Conservation (phyloP, 768 basidiomycete species). For the Cystofilobasidium macerans region DNA sequence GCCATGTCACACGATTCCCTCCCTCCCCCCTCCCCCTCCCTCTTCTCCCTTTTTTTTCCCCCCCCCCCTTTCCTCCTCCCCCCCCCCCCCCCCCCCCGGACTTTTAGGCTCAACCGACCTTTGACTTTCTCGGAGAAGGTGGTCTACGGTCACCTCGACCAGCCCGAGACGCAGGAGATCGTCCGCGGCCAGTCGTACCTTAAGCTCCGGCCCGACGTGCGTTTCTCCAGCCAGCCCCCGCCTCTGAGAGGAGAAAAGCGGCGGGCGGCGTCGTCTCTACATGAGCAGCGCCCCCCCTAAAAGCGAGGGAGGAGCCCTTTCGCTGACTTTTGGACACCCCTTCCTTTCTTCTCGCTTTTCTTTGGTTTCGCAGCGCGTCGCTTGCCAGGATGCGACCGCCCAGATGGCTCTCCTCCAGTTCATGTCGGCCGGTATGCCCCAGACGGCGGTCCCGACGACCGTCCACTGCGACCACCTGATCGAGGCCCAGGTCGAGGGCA, state of each 20-base stretch:
- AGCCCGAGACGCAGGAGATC: constrained; percentile 82
- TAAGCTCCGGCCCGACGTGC: constrained; percentile 91
- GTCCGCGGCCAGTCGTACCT: constrained; percentile 86
- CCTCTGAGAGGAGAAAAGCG: constrained; percentile 2
- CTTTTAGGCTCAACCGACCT: constrained; percentile 70
- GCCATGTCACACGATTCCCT: too few species aligned
- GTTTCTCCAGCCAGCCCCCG: constrained; percentile 40
- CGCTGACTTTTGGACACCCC: constrained; percentile 53
- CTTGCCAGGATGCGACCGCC: constrained; percentile 45
- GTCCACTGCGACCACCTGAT: constrained; percentile 99
- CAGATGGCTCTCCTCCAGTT: constrained; percentile 99
- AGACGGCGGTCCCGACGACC: constrained; percentile 92
- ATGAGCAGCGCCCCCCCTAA: too few species aligned
- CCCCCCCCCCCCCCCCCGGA: constrained; percentile 32
- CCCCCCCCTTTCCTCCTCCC: constrained; percentile 28
- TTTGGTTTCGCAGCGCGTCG: constrained; percentile 42
- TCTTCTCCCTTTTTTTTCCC: not conserved
- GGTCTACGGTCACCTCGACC: constrained; percentile 94
- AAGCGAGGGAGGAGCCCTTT: too few species aligned
- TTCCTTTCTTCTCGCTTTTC: constrained; percentile 35
- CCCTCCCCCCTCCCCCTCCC: too few species aligned
- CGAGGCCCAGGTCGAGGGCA: constrained; percentile 89
- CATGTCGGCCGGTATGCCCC: constrained; percentile 99
- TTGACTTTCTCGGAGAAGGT: constrained; percentile 93
- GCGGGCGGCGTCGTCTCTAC: constrained; percentile 38